phyloP scores from a whole-genome alignment of 495 filamentous ascomycete genomes.

The Penicillium parvum region DNA sequence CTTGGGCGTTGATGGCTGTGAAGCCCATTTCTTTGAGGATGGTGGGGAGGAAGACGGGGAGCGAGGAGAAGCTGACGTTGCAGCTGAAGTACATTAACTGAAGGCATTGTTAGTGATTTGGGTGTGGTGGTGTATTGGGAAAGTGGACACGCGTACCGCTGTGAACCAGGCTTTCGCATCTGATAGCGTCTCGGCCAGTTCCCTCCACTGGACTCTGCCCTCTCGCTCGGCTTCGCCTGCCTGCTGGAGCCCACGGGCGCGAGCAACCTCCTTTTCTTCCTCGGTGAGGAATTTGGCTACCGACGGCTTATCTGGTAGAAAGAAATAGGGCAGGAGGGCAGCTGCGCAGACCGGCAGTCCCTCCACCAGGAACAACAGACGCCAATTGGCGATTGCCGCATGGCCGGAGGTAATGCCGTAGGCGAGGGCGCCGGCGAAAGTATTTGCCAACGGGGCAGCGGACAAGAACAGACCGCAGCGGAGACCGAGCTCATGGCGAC shows the following conservation, averaged over 20 bases:
- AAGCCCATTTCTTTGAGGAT: slow-evolving; percentile 79
- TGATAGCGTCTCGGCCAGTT: slow-evolving; percentile 51
- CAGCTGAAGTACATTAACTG: slow-evolving; percentile 59
- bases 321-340: slow-evolving; percentile 61
- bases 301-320: slow-evolving; percentile 67
- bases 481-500: slow-evolving; percentile 70
- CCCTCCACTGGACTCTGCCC: slow-evolving; percentile 53
- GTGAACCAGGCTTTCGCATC: slow-evolving; percentile 60
- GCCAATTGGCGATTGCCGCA: slow-evolving; percentile 66
- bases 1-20: slow-evolving; percentile 67
- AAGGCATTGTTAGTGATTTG: neutral
- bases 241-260: slow-evolving; percentile 57
- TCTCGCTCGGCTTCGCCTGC: slow-evolving; percentile 54
- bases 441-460: slow-evolving; percentile 75
- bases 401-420: slow-evolving; percentile 76
- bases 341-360: slow-evolving; percentile 67
- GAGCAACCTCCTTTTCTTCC: slow-evolving; percentile 67
- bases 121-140: neutral
- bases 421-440: slow-evolving; percentile 77
- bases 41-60: slow-evolving; percentile 80
- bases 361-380: slow-evolving; percentile 78
- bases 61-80: slow-evolving; percentile 71
- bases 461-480: slow-evolving; percentile 73
- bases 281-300: slow-evolving; percentile 65
- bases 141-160: slow-evolving; percentile 32